Base-by-base conservation (phyloP, 2,329 filamentous ascomycete genomes). In the Aspergillus arachidicola region DNA sequence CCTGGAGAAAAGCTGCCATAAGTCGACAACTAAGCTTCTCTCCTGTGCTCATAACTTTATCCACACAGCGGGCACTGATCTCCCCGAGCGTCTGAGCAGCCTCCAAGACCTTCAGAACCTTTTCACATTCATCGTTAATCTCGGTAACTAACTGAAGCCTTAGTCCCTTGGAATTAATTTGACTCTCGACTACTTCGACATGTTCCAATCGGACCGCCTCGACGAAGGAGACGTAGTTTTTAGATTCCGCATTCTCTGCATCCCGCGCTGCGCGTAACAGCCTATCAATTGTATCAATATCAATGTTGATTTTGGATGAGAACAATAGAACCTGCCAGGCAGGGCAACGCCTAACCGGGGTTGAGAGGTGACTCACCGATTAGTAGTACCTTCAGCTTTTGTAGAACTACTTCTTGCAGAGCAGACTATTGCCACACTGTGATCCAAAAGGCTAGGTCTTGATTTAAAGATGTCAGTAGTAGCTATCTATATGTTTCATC, bases 21-120 rank as follows among this genome's bases (percentile, higher is more conserved):
- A 95, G 95, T 36, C 90, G 87, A 78, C 94, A 98, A 79, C 93
- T 96, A 69, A 99, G 83, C 81, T 97, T 98, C 84, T 99, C 95
- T 60, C 95, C 95, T 70, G 95, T 93, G 76, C 93, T 96, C 65
- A 98, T 90, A 66, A 99, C 92, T 70, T 94, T 91, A 74, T 95
- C 92, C 76, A 93, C 92, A 63, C 89, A 90, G 71, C 90, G 86
- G 6, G 90, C 86, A 75, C 92, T 92, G 73, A 94, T 91, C 76
- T 94, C 91, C 28, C 82, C 82, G 32, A 84, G 76, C 5, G 81
- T 83, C 71, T 89, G 87, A 26, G 87, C 86, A 23, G 86, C 87
- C 71, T 88, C 85, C 60, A 90, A 76, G 48, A 90, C 95, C 79
- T 93, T 93, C 68, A 90, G 82, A 63, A 98, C 86, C 74, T 90